Percentiles rank a stretch among this genome's conserved stretches.
Conservation (phyloP, 345 rosid genomes). For the Pistacia integerrima region DNA sequence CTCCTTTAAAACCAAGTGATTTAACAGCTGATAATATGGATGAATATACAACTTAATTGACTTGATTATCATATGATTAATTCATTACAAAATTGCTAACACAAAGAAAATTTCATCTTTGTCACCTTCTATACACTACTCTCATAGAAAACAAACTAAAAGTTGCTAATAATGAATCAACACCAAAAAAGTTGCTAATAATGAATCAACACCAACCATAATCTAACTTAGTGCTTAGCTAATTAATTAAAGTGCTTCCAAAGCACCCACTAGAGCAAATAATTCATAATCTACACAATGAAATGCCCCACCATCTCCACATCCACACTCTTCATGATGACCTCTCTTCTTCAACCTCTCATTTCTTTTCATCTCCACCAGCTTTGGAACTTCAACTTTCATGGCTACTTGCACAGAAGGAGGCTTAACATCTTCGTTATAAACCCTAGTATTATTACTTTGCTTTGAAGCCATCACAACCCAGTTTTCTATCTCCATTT, state of each 20-base stretch:
- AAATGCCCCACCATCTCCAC: constrained; percentile 26
- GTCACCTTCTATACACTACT: no score
- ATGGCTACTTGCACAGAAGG: constrained; percentile 45
- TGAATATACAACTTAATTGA: no score
- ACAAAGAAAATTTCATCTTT: no score
- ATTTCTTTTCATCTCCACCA: constrained; percentile 16
- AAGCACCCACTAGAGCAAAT: constrained; percentile 47
- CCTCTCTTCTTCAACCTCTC: constrained; percentile 23
- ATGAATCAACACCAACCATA: not conserved
- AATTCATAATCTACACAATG: constrained; percentile 41
- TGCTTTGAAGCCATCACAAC: constrained; percentile 28
- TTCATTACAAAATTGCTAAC: no score
- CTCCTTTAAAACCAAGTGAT: no score
- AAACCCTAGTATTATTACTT: constrained; percentile 12
- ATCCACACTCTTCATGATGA: constrained; percentile 26
- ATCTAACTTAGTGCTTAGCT: not conserved
- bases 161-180: no score
- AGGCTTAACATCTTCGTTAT: constrained; percentile 32
- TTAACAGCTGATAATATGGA: no score
- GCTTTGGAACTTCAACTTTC: constrained; percentile 26
- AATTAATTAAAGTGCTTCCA: constrained; percentile 41
- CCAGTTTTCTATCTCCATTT: constrained; percentile 55
- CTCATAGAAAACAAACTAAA: no score
- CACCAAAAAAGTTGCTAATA: not conserved
- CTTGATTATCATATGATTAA: no score